Base-by-base conservation (phyloP, 1,284 basidiomycete species). In the Pterula multifida region DNA sequence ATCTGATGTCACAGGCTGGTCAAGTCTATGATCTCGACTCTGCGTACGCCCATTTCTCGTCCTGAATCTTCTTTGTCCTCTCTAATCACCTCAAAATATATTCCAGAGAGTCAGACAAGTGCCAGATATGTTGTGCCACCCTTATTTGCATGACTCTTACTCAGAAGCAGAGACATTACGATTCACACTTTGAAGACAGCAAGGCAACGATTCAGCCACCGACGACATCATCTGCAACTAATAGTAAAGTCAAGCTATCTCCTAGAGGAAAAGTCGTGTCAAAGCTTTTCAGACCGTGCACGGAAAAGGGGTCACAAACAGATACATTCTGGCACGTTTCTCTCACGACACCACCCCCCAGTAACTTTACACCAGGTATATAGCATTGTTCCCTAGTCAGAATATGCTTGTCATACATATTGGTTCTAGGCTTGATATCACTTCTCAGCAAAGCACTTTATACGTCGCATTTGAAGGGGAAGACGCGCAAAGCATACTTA, bases 341-440 rank as follows among this genome's bases (percentile, higher is more conserved):
- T 3, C 66, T 68, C 51, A 53, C 60, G 1, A 60, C 52, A 1
- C 53, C 65, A 1, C 80, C 83, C n/a, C 89, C 90, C 0, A 53
- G 57, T 2, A 89, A 86, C 58, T 82, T 77, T 58, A 79, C 78
- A 0, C 88, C 89, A 51, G 82, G 88, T 86, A 60, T 45, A 64
- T 54, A 26, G 22, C 44, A 28, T 42, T 51, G 6, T 32, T 6
- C n/a, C 22, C 13, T 48, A 13, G 42, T 19, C 26, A 3, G 44
- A 21, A 15, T 44, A 26, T 21, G 19, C 49, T 52, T 50, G 52
- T 26, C 28, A 32, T 36, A 3, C 44, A 22, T 26, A 47, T 39
- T 49, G 24, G 39, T 21, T 25, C 26, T 53, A 89, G 89, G 83
- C 12, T 62, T 90, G 9, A 79, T 93, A 50, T 72, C 75, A 2